Conservation (phyloP, 2,329 filamentous ascomycete species). For the Verticillium albo-atrum region DNA sequence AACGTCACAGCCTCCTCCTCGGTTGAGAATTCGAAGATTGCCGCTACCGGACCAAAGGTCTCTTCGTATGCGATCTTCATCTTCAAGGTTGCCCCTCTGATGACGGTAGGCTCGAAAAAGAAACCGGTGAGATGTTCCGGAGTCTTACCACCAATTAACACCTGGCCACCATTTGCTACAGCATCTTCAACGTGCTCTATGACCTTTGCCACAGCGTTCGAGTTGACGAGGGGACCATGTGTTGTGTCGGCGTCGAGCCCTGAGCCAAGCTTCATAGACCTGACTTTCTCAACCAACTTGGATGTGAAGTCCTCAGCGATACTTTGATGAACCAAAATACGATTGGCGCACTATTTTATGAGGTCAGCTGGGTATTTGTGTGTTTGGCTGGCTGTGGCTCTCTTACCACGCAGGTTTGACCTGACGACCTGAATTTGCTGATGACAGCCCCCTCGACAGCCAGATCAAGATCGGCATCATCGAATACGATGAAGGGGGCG, state of each 20-base stretch:
- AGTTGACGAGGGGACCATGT: conserved; percentile 61
- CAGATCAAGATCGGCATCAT: conserved; percentile 66
- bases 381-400: no score
- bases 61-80: conserved; percentile 67
- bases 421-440: conserved; percentile 68
- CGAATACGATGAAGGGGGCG: conserved; percentile 72
- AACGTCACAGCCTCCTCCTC: conserved; percentile 65
- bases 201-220: conserved; percentile 58
- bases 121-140: conserved; percentile 58
- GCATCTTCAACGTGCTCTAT: conserved; percentile 60
- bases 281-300: conserved; percentile 46
- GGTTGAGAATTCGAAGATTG: conserved; percentile 62
- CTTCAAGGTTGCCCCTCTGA: conserved; percentile 60
- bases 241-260: conserved; percentile 52
- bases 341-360: conserved; percentile 41
- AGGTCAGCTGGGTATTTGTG: neutral
- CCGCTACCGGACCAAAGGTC: conserved; percentile 69
- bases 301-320: conserved; percentile 55
- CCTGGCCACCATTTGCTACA: conserved; percentile 53
- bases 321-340: conserved; percentile 55
- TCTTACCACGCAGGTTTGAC: conserved; percentile 61
- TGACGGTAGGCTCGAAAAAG: conserved; percentile 67
- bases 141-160: conserved; percentile 53
- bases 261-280: conserved; percentile 51
- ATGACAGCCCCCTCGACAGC: conserved; percentile 63